A percentile compares a stretch with the other conserved stretches of the same genome.
Conservation (phyloP, 176 grass and related monocot genomes). For the Avena atlantica region DNA sequence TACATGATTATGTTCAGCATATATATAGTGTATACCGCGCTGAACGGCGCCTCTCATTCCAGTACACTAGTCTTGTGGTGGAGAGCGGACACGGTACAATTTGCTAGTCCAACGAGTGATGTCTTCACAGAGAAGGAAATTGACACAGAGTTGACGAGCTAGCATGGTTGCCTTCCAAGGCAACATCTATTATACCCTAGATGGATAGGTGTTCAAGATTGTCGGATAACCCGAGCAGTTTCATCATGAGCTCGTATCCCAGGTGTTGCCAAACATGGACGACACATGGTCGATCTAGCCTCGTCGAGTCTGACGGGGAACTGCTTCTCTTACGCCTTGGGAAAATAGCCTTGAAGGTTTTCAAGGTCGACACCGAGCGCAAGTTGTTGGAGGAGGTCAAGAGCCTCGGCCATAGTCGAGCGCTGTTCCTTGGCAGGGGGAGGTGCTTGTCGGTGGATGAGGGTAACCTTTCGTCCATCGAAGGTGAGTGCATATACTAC, state of each 20-base stretch:
- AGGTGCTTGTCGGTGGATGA: not conserved
- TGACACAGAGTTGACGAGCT: not conserved
- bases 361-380: not conserved
- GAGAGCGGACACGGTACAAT: not conserved
- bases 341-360: not conserved
- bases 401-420: not conserved
- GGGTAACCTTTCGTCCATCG: not conserved
- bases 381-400: not conserved
- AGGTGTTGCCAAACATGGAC: not conserved
- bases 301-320: not conserved
- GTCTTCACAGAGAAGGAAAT: not conserved
- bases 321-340: not conserved
- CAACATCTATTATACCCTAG: not conserved
- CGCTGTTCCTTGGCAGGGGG: not conserved
- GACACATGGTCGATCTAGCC: not conserved
- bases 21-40: no score
- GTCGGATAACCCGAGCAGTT: not conserved
- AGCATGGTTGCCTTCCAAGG: not conserved
- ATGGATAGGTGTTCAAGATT: not conserved
- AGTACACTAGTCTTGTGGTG: not conserved
- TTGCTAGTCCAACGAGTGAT: not conserved
- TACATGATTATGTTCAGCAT: not conserved
- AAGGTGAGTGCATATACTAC: not conserved
- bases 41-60: not conserved
- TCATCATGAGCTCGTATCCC: no score